Percentiles rank a stretch among this genome's conserved stretches.
Conservation (phyloP, 495 filamentous ascomycete species). For the Xylona heveae region DNA sequence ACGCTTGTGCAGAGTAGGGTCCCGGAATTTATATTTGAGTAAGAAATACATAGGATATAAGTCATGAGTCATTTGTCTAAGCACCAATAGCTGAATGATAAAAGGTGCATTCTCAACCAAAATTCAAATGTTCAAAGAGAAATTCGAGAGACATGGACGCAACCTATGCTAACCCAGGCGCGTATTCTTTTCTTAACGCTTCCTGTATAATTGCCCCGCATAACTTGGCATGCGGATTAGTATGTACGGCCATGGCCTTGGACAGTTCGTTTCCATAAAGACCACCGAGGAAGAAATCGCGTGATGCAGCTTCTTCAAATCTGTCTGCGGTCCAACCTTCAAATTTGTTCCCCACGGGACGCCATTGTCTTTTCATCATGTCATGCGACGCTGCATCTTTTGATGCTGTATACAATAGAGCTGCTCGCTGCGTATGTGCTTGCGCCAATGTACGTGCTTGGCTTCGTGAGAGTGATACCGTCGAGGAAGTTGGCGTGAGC, state of each 20-base stretch:
- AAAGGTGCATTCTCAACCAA: no score
- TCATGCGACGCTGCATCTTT: slow-evolving; percentile 5
- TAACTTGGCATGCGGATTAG: slow-evolving; percentile 75
- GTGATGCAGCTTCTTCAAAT: slow-evolving; percentile 51
- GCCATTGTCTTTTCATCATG: not conserved
- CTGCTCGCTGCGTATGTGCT: slow-evolving; percentile 58
- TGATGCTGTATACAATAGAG: slow-evolving; percentile 39
- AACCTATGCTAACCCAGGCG: not conserved
- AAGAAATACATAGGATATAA: no score
- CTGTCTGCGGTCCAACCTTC: slow-evolving; percentile 24
- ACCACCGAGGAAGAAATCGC: slow-evolving; percentile 55
- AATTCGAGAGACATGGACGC: no score
- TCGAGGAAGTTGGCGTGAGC: slow-evolving; percentile 29
- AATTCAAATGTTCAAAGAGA: no score
- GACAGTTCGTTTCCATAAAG: slow-evolving; percentile 61
- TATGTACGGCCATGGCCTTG: slow-evolving; percentile 51
- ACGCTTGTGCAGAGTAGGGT: slow-evolving; percentile 20
- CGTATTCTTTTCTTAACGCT: slow-evolving; percentile 54
- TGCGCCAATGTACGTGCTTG: slow-evolving; percentile 42
- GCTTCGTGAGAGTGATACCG: slow-evolving; percentile 30
- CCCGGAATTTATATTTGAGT: no score
- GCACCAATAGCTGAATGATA: no score
- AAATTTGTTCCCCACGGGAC: slow-evolving; percentile 16
- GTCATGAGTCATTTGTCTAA: no score
- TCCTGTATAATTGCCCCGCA: slow-evolving; percentile 76